Evolutionary conservation across 768 basidiomycete species (phyloP).

Genomic region (Rubroboletus pulcherrimus): DNA sequence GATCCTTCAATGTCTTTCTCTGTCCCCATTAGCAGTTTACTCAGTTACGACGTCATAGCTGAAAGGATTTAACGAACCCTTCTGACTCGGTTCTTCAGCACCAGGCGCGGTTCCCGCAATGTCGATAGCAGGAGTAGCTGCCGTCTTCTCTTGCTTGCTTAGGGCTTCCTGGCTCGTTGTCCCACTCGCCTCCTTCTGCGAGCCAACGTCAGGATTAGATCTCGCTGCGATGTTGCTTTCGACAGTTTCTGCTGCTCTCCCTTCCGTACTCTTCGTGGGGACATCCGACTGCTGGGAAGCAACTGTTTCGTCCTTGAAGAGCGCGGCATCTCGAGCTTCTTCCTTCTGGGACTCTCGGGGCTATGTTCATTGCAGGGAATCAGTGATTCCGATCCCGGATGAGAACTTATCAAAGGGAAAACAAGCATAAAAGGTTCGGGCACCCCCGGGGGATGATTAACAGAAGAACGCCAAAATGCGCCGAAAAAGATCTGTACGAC

Average conservation of each 20-base stretch:
- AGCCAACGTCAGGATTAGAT: not conserved
- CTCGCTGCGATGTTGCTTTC: not conserved
- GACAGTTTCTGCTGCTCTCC: not conserved
- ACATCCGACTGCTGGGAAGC: not conserved
- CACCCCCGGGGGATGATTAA: not conserved
- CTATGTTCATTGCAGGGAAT: constrained; percentile 8
- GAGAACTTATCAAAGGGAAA: not conserved
- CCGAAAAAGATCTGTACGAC: not conserved
- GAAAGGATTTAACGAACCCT: constrained; percentile 8
- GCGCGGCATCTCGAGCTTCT: not conserved
- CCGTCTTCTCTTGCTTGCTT: not conserved
- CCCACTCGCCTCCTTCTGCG: not conserved
- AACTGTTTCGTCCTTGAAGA: not conserved
- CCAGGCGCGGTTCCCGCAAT: not conserved
- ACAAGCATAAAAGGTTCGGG: not conserved
- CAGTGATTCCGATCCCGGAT: not conserved
- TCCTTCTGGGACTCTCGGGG: not conserved
- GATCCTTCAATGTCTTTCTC: not conserved
- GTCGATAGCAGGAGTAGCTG: not conserved
- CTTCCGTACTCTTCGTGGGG: not conserved
- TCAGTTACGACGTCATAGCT: not conserved
- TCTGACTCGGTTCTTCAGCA: not conserved
- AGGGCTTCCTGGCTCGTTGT: not conserved
- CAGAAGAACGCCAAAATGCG: not conserved
- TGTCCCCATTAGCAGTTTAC: not conserved